phyloP scores from a whole-genome alignment of 352 stramenopile species.

The Pythium brachiatum region DNA sequence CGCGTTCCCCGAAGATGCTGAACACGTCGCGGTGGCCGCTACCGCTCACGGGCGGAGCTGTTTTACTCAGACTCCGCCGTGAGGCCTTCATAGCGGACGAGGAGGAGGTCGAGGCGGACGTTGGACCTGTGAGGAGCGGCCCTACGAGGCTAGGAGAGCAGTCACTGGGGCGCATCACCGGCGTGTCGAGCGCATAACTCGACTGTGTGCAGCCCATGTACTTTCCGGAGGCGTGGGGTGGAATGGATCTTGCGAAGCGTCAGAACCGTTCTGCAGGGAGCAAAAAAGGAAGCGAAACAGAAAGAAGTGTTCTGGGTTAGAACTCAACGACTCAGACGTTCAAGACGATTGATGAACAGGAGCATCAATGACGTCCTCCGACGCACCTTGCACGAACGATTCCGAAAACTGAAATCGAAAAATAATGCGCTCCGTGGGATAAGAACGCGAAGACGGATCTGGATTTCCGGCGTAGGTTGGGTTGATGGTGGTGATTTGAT shows the following conservation, averaged over 20 bases:
- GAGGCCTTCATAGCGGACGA: neutral
- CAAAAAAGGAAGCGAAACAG: conserved; percentile 10
- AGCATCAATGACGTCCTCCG: neutral
- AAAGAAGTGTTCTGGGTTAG: conserved; percentile 6
- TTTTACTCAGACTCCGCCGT: conserved; percentile 51
- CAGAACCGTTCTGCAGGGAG: conserved; percentile 17
- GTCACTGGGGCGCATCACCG: conserved; percentile 13
- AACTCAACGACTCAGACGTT: conserved; percentile 3
- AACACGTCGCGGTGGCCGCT: conserved; percentile 77
- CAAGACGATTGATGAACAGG: neutral
- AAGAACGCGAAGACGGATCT: conserved; percentile 1
- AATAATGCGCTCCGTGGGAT: neutral
- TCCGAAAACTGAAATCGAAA: conserved; percentile 5
- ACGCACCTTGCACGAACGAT: conserved; percentile 5
- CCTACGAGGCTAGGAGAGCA: conserved; percentile 2
- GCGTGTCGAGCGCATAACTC: conserved; percentile 21
- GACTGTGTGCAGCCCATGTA: conserved; percentile 35
- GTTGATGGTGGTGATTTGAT: neutral
- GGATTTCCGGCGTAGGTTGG: neutral
- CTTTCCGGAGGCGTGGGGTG: conserved; percentile 5
- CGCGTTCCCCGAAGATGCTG: conserved; percentile 80
- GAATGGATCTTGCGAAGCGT: neutral
- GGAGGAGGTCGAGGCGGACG: neutral
- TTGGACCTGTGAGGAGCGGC: conserved; percentile 7
- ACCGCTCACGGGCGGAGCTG: conserved; percentile 29